These are phyloP conservation scores for Chenopodium quinoa DNA, from an alignment of 148 eudicot genomes.

Conservation along the genomic window DNA sequence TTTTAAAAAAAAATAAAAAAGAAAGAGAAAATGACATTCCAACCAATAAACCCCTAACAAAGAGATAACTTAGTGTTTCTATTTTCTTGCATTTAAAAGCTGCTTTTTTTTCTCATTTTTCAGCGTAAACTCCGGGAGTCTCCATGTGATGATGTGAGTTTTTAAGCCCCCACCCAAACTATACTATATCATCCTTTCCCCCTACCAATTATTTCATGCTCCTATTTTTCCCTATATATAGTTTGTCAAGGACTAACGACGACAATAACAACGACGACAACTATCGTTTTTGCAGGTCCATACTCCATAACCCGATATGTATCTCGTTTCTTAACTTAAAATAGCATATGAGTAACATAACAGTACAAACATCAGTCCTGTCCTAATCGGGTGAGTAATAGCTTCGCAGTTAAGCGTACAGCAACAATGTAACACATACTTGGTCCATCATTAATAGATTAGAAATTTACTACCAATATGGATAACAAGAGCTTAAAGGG, in stretches of 20 bases:
- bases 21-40: slow-evolving; percentile 16
- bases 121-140: slow-evolving; percentile 37
- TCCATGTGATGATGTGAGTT: slow-evolving; percentile 28
- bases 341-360: too few relatives aligned
- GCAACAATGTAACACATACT: too few relatives aligned
- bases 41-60: slow-evolving; percentile 1
- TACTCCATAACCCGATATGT: too few relatives aligned
- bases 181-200: not conserved
- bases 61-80: not conserved
- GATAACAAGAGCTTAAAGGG: not conserved
- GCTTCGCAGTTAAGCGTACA: too few relatives aligned
- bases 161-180: slow-evolving; percentile 8
- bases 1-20: not conserved
- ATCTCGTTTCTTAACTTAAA: too few relatives aligned
- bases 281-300: too few relatives aligned
- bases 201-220: not conserved
- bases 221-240: not conserved
- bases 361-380: too few relatives aligned
- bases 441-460: too few relatives aligned
- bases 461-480: too few relatives aligned
- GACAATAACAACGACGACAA: not conserved
- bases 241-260: not conserved
- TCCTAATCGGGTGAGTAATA: too few relatives aligned
- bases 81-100: slow-evolving; percentile 5
- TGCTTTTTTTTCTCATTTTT: slow-evolving; percentile 16